A percentile compares a stretch with the other conserved stretches of the same genome.
Conservation (phyloP, 2,329 filamentous ascomycete species). For the Penicillium sp. region DNA sequence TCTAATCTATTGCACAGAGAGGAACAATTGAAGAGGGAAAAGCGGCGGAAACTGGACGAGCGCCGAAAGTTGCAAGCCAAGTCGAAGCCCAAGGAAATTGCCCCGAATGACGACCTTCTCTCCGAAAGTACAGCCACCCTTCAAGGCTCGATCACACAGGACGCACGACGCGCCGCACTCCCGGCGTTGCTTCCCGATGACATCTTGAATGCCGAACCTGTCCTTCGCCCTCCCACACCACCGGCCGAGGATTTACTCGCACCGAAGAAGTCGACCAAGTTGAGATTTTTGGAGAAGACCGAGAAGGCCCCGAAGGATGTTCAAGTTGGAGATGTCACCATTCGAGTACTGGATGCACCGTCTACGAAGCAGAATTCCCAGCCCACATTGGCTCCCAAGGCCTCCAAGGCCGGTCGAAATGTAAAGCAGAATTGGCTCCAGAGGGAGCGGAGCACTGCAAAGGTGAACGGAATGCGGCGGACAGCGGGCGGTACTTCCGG, state of each 20-base stretch:
- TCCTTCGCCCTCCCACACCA: conserved; percentile 45
- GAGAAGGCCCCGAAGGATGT: conserved; percentile 53
- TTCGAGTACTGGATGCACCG: conserved; percentile 47
- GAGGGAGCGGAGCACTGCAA: conserved; percentile 31
- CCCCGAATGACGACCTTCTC: conserved; percentile 32
- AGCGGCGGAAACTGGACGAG: conserved; percentile 41
- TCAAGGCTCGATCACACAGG: conserved; percentile 38
- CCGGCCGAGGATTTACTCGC: conserved; percentile 34
- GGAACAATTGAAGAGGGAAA: conserved; percentile 40
- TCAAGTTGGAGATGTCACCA: conserved; percentile 48
- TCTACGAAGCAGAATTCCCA: conserved; percentile 36
- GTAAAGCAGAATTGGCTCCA: conserved; percentile 43
- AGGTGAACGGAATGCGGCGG: conserved; percentile 38
- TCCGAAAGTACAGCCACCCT: conserved; percentile 45
- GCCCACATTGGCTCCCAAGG: conserved; percentile 46
- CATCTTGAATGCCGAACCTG: conserved; percentile 49
- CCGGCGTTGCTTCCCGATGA: conserved; percentile 53
- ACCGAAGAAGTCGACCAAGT: conserved; percentile 41
- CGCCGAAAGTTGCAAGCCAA: conserved; percentile 41
- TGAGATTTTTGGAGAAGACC: conserved; percentile 50
- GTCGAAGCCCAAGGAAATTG: conserved; percentile 29
- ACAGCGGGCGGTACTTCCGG: conserved; percentile 35
- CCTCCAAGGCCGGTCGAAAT: conserved; percentile 39
- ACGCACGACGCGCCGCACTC: conserved; percentile 39
- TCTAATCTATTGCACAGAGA: conserved; percentile 33